Evolutionary conservation across 1,139 yeast species (phyloP).

Genomic region (Yamadazyma conglobata): DNA sequence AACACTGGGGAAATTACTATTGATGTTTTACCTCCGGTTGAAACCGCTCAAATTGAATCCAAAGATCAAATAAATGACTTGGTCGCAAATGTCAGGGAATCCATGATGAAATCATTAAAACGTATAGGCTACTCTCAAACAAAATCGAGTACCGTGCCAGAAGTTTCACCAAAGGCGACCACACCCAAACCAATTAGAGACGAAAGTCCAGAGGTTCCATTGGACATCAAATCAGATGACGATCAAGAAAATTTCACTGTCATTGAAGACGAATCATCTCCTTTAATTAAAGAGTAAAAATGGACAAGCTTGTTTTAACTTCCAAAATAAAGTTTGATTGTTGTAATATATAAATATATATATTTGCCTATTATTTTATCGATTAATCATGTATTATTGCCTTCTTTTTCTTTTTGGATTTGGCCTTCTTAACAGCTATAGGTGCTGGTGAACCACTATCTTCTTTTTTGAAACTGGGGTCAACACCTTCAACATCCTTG

Average conservation of each 20-base stretch:
- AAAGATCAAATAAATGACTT: constrained; percentile 57
- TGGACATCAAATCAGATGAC: not conserved
- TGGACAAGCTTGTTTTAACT: too few species aligned
- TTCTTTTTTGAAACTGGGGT: too few species aligned
- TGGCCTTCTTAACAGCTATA: constrained; percentile 23
- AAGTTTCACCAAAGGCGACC: constrained; percentile 9
- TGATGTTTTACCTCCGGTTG: constrained; percentile 66
- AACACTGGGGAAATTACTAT: constrained; percentile 60
- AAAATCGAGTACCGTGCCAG: constrained; percentile 4
- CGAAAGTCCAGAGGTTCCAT: constrained; percentile 5
- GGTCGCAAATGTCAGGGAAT: constrained; percentile 34
- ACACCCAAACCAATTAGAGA: constrained; percentile 8
- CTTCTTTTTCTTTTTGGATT: constrained; percentile 31
- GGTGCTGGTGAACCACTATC: constrained; percentile 11
- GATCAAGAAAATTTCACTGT: constrained; percentile 16
- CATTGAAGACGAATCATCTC: constrained; percentile 16
- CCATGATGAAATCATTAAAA: constrained; percentile 29
- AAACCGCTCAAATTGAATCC: constrained; percentile 52
- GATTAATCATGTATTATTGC: constrained; percentile 27
- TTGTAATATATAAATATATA: constrained; percentile 3
- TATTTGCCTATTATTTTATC: not conserved
- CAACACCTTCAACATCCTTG: not conserved
- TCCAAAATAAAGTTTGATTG: too few species aligned
- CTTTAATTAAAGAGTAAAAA: constrained; percentile 14
- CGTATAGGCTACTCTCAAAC: constrained; percentile 32